Evolutionary conservation across 192 early-diverging fungal genomes (phyloP).

Genomic region (Coemansia erecta): DNA sequence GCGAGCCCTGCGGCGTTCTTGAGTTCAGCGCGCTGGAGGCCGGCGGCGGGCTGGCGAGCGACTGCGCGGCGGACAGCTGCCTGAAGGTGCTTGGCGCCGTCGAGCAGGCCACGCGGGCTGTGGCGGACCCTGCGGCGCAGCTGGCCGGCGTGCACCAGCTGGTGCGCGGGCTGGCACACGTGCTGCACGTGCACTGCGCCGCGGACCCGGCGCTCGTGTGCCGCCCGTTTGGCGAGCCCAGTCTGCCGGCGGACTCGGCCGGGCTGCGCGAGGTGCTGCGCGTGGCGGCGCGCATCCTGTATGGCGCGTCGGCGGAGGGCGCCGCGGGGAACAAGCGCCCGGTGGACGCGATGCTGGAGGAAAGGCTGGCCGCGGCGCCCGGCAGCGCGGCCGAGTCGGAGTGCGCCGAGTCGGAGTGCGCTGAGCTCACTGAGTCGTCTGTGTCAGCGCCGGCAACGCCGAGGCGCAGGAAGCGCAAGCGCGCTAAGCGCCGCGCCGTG

Average conservation of each 20-base stretch:
- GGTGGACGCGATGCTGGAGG: too few species aligned
- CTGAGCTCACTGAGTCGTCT: not conserved
- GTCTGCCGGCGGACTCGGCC: not conserved
- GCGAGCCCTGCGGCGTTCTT: too few species aligned
- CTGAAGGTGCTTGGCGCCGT: not conserved
- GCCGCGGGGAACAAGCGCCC: too few species aligned
- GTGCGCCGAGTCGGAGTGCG: not conserved
- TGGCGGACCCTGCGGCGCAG: not conserved
- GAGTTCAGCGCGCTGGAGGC: too few species aligned
- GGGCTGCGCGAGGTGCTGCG: too few species aligned
- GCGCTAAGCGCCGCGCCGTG: not conserved
- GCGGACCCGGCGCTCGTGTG: too few species aligned
- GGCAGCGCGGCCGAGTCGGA: not conserved
- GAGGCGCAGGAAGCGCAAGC: constrained; percentile 21
- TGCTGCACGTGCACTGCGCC: not conserved
- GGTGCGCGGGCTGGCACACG: not conserved
- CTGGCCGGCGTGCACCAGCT: not conserved
- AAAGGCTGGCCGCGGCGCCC: not conserved
- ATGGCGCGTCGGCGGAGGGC: too few species aligned
- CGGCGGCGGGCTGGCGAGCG: too few species aligned
- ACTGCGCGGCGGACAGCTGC: too few species aligned
- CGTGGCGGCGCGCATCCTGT: too few species aligned
- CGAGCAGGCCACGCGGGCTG: not conserved
- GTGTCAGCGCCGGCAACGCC: not conserved
- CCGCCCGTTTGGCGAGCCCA: not conserved